Base-by-base conservation (phyloP, 139 green algal genomes). In the Monoraphidium neglectum region DNA sequence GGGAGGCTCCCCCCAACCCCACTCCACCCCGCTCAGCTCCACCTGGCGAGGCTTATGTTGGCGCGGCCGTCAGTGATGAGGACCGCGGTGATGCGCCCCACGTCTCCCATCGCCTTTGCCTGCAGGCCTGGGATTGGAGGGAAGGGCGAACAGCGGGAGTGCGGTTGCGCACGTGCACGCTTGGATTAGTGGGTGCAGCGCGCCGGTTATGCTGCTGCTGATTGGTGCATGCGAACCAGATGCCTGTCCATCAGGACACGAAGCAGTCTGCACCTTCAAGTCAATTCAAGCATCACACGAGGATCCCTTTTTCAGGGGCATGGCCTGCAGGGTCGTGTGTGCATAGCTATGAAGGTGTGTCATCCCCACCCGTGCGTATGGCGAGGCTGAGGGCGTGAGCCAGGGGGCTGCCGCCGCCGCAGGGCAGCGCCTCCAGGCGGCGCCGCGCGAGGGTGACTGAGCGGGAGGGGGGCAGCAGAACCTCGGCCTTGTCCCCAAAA, bases 381-480 rank as follows among this genome's bases (percentile, higher is more conserved):
- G 93, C 93, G n/a, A 84, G 90, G 30, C 90, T 94, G 30, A 99
- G 80, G 77, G 92, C 96, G 82, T 99, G 96, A 16, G 96, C 96
- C 4, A 99, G 89, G 3, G 96, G 96, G 1, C 94, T 98, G 70
- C 96, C 96, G 32, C 96, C 96, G 61, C 96, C 96, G 83, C 96
- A 99, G 47, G 96, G 96, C 78, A 99, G 87, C 61, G 85, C 86
- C 87, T 99, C 96, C 23, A 99, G 86, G 8, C 96, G 90, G 56
- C 90, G 93, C 60, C 92, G 88, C 10, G 96, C 96, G 96, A 99
- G 99, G 74, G 94, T 89, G 57, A 99, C 99, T 54, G 96, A 99
- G 76, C 98, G 97, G 63, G 87, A 96, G 37, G 96, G 96, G 12
- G 96, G 96, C 77, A 99, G 88, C 53, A 99, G 92, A 78, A 99